These are phyloP conservation scores for Leccinellum albellum DNA, from an alignment of 768 basidiomycete genomes.

Conservation along the genomic window DNA sequence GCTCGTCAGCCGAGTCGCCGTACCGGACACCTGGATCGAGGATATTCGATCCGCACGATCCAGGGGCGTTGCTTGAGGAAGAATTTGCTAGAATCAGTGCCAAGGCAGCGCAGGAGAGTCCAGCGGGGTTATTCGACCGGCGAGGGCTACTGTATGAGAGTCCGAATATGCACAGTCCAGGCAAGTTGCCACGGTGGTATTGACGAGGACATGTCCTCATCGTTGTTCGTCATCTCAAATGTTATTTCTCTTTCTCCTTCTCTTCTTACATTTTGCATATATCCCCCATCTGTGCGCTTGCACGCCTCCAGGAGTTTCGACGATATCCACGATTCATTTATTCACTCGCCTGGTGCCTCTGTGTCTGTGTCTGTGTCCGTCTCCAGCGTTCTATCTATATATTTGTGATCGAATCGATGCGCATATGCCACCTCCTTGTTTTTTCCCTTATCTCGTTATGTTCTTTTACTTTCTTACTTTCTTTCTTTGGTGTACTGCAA, in stretches of 20 bases:
- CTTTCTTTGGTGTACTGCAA: not conserved
- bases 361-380: not conserved
- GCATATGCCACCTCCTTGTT: not conserved
- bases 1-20: slow-evolving; percentile 34
- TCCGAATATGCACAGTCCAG: slow-evolving; percentile 59
- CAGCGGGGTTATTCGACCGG: slow-evolving; percentile 62
- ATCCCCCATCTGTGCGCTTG: not conserved
- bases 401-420: not conserved
- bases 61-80: slow-evolving; percentile 63
- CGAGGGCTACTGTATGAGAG: slow-evolving; percentile 66
- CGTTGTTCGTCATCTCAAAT: not conserved
- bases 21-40: slow-evolving; percentile 47
- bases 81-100: slow-evolving; percentile 56
- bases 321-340: not conserved
- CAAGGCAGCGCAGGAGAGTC: slow-evolving; percentile 52
- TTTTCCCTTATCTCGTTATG: not conserved
- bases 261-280: slow-evolving; percentile 7
- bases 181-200: slow-evolving; percentile 51
- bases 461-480: not conserved
- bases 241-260: not conserved
- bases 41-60: slow-evolving; percentile 72
- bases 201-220: slow-evolving; percentile 20
- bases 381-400: not conserved
- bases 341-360: not conserved
- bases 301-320: not conserved